Evolutionary conservation across 164 flowering plant genomes (phyloP).

Genomic region (Echeveria elegans): DNA sequence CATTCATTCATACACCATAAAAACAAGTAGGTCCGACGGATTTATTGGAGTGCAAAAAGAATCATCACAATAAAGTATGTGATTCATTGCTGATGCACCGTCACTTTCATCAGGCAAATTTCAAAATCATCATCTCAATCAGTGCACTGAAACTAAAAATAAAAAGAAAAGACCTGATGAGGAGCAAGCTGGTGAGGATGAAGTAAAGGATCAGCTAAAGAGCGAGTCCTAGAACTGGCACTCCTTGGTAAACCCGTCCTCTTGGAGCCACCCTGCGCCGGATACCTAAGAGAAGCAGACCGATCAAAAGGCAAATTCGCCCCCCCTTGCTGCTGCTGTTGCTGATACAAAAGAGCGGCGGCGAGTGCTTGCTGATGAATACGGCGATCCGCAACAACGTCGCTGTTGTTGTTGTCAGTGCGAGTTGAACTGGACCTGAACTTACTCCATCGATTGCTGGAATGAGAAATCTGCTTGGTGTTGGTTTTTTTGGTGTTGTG

Average conservation of each 20-base stretch:
- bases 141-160: too few relatives aligned
- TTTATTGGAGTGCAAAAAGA: too few relatives aligned
- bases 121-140: too few relatives aligned
- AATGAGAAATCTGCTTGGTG: not conserved
- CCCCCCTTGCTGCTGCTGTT: slow-evolving; percentile 19
- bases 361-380: slow-evolving; percentile 70
- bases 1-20: too few relatives aligned
- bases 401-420: not conserved
- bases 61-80: too few relatives aligned
- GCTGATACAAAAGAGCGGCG: slow-evolving; percentile 46
- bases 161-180: slow-evolving; percentile 31
- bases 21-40: too few relatives aligned
- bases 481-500: too few relatives aligned
- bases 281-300: slow-evolving; percentile 56
- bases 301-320: too few relatives aligned
- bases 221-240: slow-evolving; percentile 75
- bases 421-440: not conserved
- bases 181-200: slow-evolving; percentile 85
- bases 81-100: too few relatives aligned
- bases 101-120: too few relatives aligned
- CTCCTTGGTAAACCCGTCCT: slow-evolving; percentile 59
- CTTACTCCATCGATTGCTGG: not conserved
- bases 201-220: slow-evolving; percentile 70
- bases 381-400: not conserved
- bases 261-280: slow-evolving; percentile 27